Conservation (phyloP, 169 alveolate genomes). For the Babesia sp. region DNA sequence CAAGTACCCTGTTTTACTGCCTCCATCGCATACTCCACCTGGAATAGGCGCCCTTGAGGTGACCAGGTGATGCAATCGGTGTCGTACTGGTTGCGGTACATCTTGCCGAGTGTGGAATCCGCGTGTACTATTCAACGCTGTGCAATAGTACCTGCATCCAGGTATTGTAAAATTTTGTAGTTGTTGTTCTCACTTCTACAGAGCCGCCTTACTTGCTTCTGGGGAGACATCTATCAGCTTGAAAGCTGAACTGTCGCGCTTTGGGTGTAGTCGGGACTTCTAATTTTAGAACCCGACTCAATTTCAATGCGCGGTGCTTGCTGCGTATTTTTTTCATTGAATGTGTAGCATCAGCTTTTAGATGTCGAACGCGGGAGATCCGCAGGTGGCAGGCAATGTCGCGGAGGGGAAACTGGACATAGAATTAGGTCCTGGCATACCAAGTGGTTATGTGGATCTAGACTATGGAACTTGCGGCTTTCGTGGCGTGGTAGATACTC, state of each 20-base stretch:
- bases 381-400: not conserved
- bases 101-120: constrained; percentile 43
- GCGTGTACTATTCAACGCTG: not conserved
- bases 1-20: constrained; percentile 96
- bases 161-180: not conserved
- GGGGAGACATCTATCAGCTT: constrained; percentile 10
- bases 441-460: constrained; percentile 37
- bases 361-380: constrained; percentile 5
- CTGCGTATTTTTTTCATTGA: not conserved
- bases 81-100: constrained; percentile 92
- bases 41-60: constrained; percentile 91
- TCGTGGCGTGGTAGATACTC: constrained; percentile 39
- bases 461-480: constrained; percentile 56
- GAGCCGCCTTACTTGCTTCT: not conserved
- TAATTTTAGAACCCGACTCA: not conserved
- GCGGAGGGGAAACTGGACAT: not conserved
- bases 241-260: not conserved
- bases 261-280: not conserved
- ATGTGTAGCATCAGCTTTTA: constrained; percentile 5
- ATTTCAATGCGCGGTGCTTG: not conserved
- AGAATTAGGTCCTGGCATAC: constrained; percentile 42
- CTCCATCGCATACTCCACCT: constrained; percentile 96
- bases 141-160: not conserved
- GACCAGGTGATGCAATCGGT: constrained; percentile 93
- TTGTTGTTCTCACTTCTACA: not conserved